Percentiles rank a stretch among this genome's conserved stretches.
Conservation (phyloP, 768 basidiomycete species). For the Agrocybe praecox region DNA sequence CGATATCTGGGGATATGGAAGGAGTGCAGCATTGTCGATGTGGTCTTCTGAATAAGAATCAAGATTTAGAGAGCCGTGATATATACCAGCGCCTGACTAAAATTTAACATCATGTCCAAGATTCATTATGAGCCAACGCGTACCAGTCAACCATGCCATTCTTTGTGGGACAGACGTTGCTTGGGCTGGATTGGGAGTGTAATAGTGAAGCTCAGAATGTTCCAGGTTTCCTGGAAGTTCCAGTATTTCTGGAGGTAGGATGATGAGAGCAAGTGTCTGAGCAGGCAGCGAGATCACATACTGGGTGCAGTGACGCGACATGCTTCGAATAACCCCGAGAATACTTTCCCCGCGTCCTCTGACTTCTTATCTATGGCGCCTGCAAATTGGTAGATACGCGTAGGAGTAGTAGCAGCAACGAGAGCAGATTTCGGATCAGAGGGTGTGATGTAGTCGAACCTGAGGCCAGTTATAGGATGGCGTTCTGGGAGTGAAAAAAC, state of each 20-base stretch:
- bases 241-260: constrained; percentile 66
- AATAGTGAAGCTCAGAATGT: constrained; percentile 82
- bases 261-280: constrained; percentile 15
- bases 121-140: constrained; percentile 16
- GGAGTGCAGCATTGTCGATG: constrained; percentile 75
- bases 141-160: constrained; percentile 93
- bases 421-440: constrained; percentile 63
- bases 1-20: constrained; percentile 67
- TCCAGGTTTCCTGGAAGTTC: constrained; percentile 83
- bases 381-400: constrained; percentile 89
- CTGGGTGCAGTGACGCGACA: constrained; percentile 84
- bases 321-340: constrained; percentile 69
- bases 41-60: constrained; percentile 70
- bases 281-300: constrained; percentile 32
- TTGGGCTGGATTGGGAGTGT: constrained; percentile 70
- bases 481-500: constrained; percentile 81
- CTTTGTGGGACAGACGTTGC: constrained; percentile 68
- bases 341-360: constrained; percentile 77
- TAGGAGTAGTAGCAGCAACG: constrained; percentile 82
- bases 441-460: constrained; percentile 75
- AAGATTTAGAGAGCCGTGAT: constrained; percentile 79
- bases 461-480: constrained; percentile 83
- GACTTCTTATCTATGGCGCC: constrained; percentile 66
- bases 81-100: constrained; percentile 77
- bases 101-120: not conserved